A percentile compares a stretch with the other conserved stretches of the same genome.
Evolutionary conservation across 2,329 filamentous ascomycete species (phyloP).

Genomic region (Fusarium transvaalense): DNA sequence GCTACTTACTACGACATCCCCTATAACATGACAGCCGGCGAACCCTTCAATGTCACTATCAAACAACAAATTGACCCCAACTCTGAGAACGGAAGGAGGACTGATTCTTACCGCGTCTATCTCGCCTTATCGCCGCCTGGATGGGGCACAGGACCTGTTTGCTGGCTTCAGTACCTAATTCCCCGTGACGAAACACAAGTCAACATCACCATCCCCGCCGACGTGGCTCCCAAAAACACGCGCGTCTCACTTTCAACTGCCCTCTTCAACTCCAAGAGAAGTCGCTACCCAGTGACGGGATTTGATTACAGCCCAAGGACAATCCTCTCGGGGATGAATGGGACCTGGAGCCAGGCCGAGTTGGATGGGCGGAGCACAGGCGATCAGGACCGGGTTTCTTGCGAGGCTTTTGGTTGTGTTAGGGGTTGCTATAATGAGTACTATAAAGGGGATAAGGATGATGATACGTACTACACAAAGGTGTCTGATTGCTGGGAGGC

Average conservation of each 20-base stretch:
- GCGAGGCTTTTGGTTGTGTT: constrained; percentile 38
- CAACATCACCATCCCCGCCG: constrained; percentile 45
- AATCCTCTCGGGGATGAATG: constrained; percentile 36
- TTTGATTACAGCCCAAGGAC: constrained; percentile 37
- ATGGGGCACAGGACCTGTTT: constrained; percentile 40
- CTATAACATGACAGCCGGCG: constrained; percentile 38
- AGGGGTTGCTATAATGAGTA: constrained; percentile 38
- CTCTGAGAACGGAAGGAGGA: constrained; percentile 24
- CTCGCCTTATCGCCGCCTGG: constrained; percentile 40
- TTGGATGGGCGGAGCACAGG: constrained; percentile 38
- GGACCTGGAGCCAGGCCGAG: constrained; percentile 43
- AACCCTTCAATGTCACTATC: constrained; percentile 33
- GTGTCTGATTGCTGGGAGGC: constrained; percentile 33
- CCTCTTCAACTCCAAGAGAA: constrained; percentile 27
- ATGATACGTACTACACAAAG: constrained; percentile 25
- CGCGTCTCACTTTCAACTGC: constrained; percentile 30
- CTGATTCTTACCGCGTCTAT: constrained; percentile 42
- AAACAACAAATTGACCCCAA: constrained; percentile 22
- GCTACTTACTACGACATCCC: constrained; percentile 37
- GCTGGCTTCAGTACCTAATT: constrained; percentile 37
- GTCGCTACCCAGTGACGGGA: constrained; percentile 11
- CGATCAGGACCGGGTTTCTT: constrained; percentile 35
- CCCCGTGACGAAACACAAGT: constrained; percentile 34
- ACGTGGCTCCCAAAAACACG: constrained; percentile 40
- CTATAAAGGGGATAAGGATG: constrained; percentile 34